Conservation (phyloP, 2,329 filamentous ascomycete species). For the Trichoderma sp. region DNA sequence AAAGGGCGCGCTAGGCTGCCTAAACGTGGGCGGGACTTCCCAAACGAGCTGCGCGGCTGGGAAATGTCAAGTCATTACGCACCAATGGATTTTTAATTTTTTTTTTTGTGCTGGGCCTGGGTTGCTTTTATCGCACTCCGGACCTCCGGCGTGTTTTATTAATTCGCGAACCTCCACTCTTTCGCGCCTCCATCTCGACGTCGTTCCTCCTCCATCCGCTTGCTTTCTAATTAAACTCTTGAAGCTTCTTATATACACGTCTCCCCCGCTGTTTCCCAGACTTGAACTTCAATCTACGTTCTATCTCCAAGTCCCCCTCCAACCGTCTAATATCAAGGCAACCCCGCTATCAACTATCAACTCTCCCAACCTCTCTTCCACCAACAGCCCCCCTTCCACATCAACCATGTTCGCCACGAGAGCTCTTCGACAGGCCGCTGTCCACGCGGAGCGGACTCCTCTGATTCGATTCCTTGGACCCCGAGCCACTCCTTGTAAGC, state of each 20-base stretch:
- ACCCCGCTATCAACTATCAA: background rate
- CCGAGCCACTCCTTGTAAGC: conserved; percentile 53
- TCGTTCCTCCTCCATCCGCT: background rate
- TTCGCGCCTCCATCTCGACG: background rate
- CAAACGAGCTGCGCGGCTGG: background rate
- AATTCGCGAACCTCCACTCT: conserved; percentile 15
- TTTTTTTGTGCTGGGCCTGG: background rate
- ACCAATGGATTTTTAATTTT: background rate
- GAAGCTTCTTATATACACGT: background rate
- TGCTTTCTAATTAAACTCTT: background rate
- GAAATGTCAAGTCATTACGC: background rate
- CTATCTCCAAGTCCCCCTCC: background rate
- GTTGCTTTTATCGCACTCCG: background rate
- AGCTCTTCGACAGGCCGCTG: conserved; percentile 56
- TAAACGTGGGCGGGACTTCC: conserved; percentile 8
- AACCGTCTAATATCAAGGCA: background rate
- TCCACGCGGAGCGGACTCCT: conserved; percentile 58
- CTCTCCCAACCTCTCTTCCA: background rate
- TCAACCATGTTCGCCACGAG: conserved; percentile 53
- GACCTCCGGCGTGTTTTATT: conserved; percentile 15
- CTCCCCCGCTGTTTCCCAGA: background rate
- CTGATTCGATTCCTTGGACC: conserved; percentile 62
- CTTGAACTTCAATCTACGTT: background rate
- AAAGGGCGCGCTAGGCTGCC: conserved; percentile 1
- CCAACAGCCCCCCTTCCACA: conserved; percentile 9